Percentiles rank a stretch among this genome's conserved stretches.
phyloP scores from a whole-genome alignment of 352 stramenopile genomes.

The Globisporangium ultimum region DNA sequence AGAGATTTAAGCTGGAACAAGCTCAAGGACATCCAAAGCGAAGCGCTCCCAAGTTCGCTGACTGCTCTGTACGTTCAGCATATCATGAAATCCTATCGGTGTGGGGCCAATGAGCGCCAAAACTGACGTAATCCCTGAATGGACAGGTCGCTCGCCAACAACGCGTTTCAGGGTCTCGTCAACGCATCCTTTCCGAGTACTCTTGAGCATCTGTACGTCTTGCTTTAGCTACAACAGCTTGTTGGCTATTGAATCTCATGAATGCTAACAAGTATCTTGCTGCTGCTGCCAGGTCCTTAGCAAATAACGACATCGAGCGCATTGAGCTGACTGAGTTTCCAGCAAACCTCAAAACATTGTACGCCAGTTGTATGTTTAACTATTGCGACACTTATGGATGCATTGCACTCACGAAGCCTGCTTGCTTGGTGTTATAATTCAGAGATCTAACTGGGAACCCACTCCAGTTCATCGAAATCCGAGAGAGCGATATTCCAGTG shows the following conservation, averaged over 20 bases:
- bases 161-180: not conserved
- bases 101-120: too few species aligned
- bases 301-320: slow-evolving; percentile 9
- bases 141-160: slow-evolving; percentile 10
- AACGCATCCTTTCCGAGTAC: slow-evolving; percentile 11
- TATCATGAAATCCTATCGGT: not conserved
- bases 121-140: too few species aligned
- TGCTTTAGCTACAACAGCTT: not conserved
- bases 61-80: not conserved
- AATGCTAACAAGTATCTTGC: not conserved
- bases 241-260: not conserved
- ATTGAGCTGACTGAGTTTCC: slow-evolving; percentile 11
- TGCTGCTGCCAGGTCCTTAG: slow-evolving; percentile 1
- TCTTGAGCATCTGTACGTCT: slow-evolving; percentile 4
- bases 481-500: slow-evolving; percentile 9
- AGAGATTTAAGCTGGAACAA: not conserved
- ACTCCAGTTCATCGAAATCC: slow-evolving; percentile 13
- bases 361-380: not conserved
- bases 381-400: not conserved
- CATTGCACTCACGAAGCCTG: not conserved
- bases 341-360: slow-evolving; percentile 5
- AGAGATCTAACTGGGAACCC: slow-evolving; percentile 12
- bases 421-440: not conserved
- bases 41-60: too few species aligned
- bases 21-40: too few species aligned